Evolutionary conservation across 345 rosid species (phyloP).

Genomic region (Gossypium herbaceum): DNA sequence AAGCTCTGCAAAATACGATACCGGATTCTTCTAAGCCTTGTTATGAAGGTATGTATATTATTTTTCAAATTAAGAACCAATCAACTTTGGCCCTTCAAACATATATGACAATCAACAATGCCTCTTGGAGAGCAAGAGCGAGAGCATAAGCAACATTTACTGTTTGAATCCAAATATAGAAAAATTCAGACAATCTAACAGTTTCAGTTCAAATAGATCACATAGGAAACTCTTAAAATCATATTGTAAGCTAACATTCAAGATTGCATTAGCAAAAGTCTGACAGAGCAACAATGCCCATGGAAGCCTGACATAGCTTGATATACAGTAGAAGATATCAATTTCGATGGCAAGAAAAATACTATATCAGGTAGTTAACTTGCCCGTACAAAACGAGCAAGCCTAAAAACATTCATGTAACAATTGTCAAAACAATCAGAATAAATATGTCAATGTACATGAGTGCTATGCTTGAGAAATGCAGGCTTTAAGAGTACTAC

Average conservation of each 20-base stretch:
- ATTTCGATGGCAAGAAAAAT: background rate
- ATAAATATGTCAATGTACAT: background rate
- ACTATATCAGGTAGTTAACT: background rate
- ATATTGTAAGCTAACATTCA: background rate
- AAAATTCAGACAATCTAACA: background rate
- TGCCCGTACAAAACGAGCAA: background rate
- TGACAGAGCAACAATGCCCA: background rate
- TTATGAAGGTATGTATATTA: background rate
- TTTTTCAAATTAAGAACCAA: background rate
- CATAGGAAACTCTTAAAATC: background rate
- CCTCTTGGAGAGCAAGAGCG: background rate
- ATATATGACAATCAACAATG: background rate
- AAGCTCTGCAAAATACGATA: constrained; percentile 57
- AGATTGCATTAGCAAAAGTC: background rate
- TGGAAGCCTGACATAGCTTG: background rate
- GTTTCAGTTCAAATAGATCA: background rate
- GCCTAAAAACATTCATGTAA: background rate
- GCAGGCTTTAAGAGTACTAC: background rate
- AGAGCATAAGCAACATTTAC: background rate
- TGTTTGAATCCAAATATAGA: background rate
- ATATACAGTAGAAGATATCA: background rate
- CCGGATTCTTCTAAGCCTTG: background rate
- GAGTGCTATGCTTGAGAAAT: background rate
- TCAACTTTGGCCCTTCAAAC: background rate
- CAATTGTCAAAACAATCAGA: background rate